Conservation (phyloP, 495 filamentous ascomycete genomes). For the Hypoxylon fuscum region DNA sequence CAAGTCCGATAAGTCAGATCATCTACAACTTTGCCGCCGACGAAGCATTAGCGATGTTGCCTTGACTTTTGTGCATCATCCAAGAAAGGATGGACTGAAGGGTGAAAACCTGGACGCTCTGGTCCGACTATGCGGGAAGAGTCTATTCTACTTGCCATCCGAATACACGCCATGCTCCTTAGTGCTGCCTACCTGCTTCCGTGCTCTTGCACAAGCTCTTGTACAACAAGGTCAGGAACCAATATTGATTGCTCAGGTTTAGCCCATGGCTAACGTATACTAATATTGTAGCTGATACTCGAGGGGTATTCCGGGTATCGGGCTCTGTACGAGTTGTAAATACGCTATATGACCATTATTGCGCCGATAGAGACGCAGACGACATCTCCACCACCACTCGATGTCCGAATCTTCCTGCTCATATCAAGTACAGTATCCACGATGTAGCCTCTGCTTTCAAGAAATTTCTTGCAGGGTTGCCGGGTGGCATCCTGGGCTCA, state of each 20-base stretch:
- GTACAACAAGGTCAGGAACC: conserved; percentile 67
- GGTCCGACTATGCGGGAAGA: conserved; percentile 77
- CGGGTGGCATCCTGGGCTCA: conserved; percentile 78
- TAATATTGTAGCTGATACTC: conserved; percentile 54
- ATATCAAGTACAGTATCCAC: conserved; percentile 66
- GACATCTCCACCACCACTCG: conserved; percentile 61
- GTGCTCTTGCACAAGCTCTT: conserved; percentile 73
- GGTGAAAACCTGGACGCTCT: conserved; percentile 70
- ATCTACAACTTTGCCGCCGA: conserved; percentile 43
- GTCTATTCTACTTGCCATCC: conserved; percentile 69
- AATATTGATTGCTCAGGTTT: not conserved
- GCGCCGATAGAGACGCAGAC: conserved; percentile 58
- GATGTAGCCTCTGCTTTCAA: conserved; percentile 80
- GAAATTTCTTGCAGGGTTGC: conserved; percentile 72
- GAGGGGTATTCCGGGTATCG: conserved; percentile 72
- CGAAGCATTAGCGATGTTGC: conserved; percentile 62
- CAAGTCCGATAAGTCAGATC: conserved; percentile 14
- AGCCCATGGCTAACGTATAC: conserved; percentile 30
- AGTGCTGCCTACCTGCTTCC: conserved; percentile 77
- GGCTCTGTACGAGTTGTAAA: conserved; percentile 64
- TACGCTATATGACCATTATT: conserved; percentile 70
- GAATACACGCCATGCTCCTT: conserved; percentile 72
- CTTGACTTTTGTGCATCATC: conserved; percentile 55
- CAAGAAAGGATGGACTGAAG: conserved; percentile 65
- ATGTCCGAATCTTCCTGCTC: conserved; percentile 62